Evolutionary conservation across 208 protist species (phyloP).

Genomic region (Trypanosoma cruzi): DNA sequence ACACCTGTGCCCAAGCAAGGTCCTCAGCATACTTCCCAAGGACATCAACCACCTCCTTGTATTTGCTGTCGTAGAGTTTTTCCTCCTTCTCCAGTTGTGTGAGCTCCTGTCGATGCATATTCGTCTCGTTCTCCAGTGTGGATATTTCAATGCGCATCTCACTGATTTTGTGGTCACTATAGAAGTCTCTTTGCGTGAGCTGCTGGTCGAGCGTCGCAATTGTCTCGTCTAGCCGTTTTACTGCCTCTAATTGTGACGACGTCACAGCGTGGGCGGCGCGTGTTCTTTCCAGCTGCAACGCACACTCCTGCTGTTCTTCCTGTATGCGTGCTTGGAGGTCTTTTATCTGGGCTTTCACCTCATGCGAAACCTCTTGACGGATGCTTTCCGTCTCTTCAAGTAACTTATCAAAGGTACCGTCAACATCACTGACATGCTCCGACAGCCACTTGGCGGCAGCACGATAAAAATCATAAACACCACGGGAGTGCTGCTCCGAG

Average conservation of each 20-base stretch:
- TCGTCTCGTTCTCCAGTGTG: conserved; percentile 54
- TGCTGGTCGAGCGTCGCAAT: conserved; percentile 54
- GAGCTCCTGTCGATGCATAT: conserved; percentile 57
- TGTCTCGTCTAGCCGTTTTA: conserved; percentile 62
- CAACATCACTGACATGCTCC: conserved; percentile 57
- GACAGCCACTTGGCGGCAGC: conserved; percentile 56
- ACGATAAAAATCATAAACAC: conserved; percentile 76
- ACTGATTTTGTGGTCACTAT: conserved; percentile 58
- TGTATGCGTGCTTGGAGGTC: conserved; percentile 49
- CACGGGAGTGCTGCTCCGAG: conserved; percentile 59
- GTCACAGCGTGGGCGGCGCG: conserved; percentile 44
- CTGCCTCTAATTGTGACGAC: conserved; percentile 44
- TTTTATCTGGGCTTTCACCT: conserved; percentile 42
- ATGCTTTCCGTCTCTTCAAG: conserved; percentile 64
- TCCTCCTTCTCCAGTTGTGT: conserved; percentile 61
- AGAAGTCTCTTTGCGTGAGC: conserved; percentile 55
- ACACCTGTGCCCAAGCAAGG: conserved; percentile 41
- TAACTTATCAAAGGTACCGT: conserved; percentile 45
- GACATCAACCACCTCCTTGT: conserved; percentile 45
- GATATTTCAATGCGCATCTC: conserved; percentile 79
- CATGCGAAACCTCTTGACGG: conserved; percentile 50
- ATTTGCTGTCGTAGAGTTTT: conserved; percentile 49
- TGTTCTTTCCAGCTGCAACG: conserved; percentile 42
- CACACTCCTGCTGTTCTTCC: conserved; percentile 33
- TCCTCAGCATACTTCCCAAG: conserved; percentile 62